Percentiles rank a stretch among this genome's conserved stretches.
Evolutionary conservation across 495 filamentous ascomycete genomes (phyloP).

Genomic region (Talaromyces adpressus): DNA sequence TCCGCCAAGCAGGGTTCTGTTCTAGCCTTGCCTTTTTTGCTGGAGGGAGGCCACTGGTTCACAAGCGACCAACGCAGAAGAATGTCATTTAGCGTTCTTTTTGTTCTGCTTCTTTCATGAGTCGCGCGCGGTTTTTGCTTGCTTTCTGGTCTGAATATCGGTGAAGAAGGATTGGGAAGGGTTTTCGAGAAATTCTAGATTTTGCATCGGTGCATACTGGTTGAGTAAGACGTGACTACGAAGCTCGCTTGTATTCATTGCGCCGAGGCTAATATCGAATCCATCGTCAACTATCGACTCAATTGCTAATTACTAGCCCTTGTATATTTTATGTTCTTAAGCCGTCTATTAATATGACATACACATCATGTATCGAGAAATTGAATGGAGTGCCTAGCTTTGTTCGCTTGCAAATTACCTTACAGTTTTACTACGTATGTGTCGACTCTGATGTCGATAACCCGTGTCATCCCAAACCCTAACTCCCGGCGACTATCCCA

Average conservation of each 20-base stretch:
- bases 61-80: slow-evolving; percentile 8
- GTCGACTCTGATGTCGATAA: background rate
- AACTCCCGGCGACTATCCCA: background rate
- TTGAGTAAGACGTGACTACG: background rate
- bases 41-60: slow-evolving; percentile 4
- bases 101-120: background rate
- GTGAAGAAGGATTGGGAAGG: background rate
- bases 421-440: background rate
- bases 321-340: background rate
- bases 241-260: background rate
- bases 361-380: background rate
- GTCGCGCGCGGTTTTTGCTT: background rate
- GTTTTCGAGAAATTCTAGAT: background rate
- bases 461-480: background rate
- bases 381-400: background rate
- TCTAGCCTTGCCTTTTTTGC: background rate
- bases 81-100: slow-evolving; percentile 2
- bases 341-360: background rate
- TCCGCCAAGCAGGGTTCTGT: slow-evolving; percentile 5
- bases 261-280: background rate
- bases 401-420: background rate
- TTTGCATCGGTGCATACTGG: background rate
- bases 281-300: background rate
- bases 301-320: background rate
- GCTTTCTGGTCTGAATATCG: background rate